These are phyloP conservation scores for Mortierella sp. DNA, from an alignment of 371 early-diverging fungal genomes.

Conservation along the genomic window DNA sequence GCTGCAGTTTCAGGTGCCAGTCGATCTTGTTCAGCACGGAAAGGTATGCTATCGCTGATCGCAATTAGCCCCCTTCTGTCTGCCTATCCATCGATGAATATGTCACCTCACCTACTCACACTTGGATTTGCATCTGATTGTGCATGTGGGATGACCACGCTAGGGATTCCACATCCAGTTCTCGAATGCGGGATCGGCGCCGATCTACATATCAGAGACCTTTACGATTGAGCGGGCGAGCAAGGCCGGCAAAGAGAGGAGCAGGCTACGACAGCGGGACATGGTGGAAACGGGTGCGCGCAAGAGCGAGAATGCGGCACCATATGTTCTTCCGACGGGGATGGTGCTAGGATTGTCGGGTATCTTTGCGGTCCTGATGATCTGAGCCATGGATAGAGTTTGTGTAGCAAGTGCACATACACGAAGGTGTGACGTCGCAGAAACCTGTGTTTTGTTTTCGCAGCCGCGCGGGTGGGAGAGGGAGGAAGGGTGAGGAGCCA, in stretches of 20 bases:
- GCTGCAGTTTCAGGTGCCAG: conserved; percentile 24
- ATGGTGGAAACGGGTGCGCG: neutral
- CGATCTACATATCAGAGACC: conserved; percentile 26
- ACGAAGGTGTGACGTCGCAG: no score
- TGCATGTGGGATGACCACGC: no score
- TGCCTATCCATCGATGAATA: neutral
- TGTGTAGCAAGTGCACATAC: no score
- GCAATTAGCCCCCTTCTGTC: neutral
- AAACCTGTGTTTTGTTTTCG: no score
- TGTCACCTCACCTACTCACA: neutral
- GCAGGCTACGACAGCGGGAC: neutral
- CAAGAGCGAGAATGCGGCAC: conserved; percentile 25
- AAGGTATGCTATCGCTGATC: conserved; percentile 37
- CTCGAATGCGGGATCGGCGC: conserved; percentile 21
- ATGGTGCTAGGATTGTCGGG: conserved; percentile 26
- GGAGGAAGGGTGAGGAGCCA: no score
- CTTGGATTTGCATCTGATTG: neutral
- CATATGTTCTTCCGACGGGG: conserved; percentile 33
- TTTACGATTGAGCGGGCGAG: conserved; percentile 21
- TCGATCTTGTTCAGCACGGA: conserved; percentile 30
- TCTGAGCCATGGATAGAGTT: no score
- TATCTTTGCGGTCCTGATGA: conserved; percentile 34
- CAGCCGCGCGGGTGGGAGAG: no score
- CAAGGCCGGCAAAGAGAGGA: neutral
- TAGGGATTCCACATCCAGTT: conserved; percentile 41